Conservation (phyloP, 257 asterid species). For the Echium plantagineum region DNA sequence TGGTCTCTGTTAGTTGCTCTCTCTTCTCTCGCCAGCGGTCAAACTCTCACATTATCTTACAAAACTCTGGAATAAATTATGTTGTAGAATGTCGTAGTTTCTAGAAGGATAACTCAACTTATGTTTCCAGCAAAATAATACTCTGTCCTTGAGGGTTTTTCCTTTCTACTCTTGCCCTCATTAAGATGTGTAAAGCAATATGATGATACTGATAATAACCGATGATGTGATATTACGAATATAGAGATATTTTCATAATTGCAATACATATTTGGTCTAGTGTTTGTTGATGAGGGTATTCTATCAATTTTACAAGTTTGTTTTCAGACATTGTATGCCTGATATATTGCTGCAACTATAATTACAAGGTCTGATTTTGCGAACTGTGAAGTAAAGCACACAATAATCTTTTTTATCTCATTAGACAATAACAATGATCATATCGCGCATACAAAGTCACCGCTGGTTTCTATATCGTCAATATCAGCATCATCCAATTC, state of each 20-base stretch:
- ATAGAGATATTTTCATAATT: too few relatives aligned
- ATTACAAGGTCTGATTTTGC: neutral
- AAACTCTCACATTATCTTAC: neutral
- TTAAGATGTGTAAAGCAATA: neutral
- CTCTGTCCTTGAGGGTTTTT: neutral
- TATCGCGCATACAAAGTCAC: conserved; percentile 21
- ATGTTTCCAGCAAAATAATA: neutral
- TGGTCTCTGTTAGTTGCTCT: conserved; percentile 15
- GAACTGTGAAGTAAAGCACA: neutral
- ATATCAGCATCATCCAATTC: conserved; percentile 25
- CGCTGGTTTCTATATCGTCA: conserved; percentile 25
- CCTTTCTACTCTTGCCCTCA: too few relatives aligned
- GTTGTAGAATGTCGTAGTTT: neutral
- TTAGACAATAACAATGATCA: conserved; percentile 7
- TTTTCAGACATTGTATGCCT: neutral
- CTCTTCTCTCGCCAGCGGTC: conserved; percentile 3
- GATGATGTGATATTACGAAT: neutral
- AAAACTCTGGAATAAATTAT: neutral
- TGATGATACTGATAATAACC: neutral
- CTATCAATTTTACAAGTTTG: neutral
- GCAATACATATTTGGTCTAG: too few relatives aligned
- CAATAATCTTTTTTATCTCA: neutral
- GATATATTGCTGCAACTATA: neutral
- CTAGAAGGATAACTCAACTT: neutral
- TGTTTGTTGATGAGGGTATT: too few relatives aligned